A percentile compares a stretch with the other conserved stretches of the same genome.
Evolutionary conservation across 2,329 filamentous ascomycete genomes (phyloP).

Genomic region (Eutypella sp.): DNA sequence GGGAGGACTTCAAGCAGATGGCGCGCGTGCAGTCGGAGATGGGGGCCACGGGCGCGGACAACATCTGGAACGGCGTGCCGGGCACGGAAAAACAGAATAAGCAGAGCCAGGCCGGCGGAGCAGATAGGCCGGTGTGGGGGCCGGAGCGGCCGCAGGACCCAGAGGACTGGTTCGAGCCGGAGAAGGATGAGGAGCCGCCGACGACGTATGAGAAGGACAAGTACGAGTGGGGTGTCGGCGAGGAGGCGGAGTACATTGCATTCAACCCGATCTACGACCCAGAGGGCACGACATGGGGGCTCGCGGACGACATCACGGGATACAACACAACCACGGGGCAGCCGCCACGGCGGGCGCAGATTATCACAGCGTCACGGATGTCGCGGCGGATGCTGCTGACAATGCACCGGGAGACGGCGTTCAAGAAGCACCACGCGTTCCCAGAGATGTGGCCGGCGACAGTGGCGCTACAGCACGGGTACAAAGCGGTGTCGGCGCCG

Average conservation of each 20-base stretch:
- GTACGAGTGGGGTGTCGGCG: slow-evolving; percentile 81
- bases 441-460: slow-evolving; percentile 77
- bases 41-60: slow-evolving; percentile 60
- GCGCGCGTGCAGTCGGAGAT: slow-evolving; percentile 70
- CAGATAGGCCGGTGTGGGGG: slow-evolving; percentile 76
- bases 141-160: slow-evolving; percentile 65
- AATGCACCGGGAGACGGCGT: slow-evolving; percentile 87
- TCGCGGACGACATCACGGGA: slow-evolving; percentile 77
- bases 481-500: slow-evolving; percentile 58
- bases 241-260: slow-evolving; percentile 87
- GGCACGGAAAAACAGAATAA: slow-evolving; percentile 37
- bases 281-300: slow-evolving; percentile 77
- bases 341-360: slow-evolving; percentile 72
- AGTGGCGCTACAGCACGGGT: slow-evolving; percentile 52
- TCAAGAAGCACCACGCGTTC: slow-evolving; percentile 84
- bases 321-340: slow-evolving; percentile 65
- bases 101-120: slow-evolving; percentile 30
- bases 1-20: slow-evolving; percentile 77
- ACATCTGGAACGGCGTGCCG: slow-evolving; percentile 56
- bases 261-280: slow-evolving; percentile 92
- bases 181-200: slow-evolving; percentile 70
- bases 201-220: slow-evolving; percentile 71
- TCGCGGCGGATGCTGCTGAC: slow-evolving; percentile 71
- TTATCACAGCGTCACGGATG: slow-evolving; percentile 84
- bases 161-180: slow-evolving; percentile 66